A percentile compares a stretch with the other conserved stretches of the same genome.
Conservation (phyloP, 2,329 filamentous ascomycete genomes). For the Coniella lustricola region DNA sequence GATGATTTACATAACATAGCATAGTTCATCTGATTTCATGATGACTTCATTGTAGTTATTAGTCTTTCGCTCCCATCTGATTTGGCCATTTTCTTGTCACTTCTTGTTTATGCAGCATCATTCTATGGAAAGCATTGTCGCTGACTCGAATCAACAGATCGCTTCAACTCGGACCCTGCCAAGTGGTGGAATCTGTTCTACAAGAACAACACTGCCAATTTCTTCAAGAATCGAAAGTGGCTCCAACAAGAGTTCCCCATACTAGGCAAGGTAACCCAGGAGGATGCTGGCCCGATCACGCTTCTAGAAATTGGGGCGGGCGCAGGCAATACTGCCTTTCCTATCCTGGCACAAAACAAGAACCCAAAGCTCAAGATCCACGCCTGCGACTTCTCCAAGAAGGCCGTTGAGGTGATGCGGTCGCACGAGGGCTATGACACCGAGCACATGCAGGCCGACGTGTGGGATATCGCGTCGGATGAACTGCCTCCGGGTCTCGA, state of each 20-base stretch:
- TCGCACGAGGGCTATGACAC: slow-evolving; percentile 68
- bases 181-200: slow-evolving; percentile 99
- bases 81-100: slow-evolving; percentile 18
- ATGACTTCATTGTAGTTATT: slow-evolving; percentile 52
- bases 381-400: slow-evolving; percentile 94
- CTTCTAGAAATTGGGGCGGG: slow-evolving; percentile 91
- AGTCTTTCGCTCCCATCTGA: slow-evolving; percentile 74
- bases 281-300: slow-evolving; percentile 60
- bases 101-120: background rate
- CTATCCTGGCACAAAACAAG: slow-evolving; percentile 74
- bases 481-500: slow-evolving; percentile 68
- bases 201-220: slow-evolving; percentile 93
- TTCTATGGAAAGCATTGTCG: slow-evolving; percentile 14
- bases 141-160: slow-evolving; percentile 47
- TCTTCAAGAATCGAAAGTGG: slow-evolving; percentile 99
- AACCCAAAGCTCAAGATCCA: slow-evolving; percentile 79
- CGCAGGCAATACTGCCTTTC: slow-evolving; percentile 94
- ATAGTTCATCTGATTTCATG: slow-evolving; percentile 66
- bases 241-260: slow-evolving; percentile 92
- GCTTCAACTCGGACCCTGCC: slow-evolving; percentile 83
- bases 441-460: slow-evolving; percentile 72
- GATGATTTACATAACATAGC: slow-evolving; percentile 52
- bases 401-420: slow-evolving; percentile 89
- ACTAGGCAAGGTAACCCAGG: slow-evolving; percentile 65
- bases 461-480: slow-evolving; percentile 81